Percentiles rank a stretch among this genome's conserved stretches.
Conservation (phyloP, 23 red algal genomes). For the Gracilaria domingensis region DNA sequence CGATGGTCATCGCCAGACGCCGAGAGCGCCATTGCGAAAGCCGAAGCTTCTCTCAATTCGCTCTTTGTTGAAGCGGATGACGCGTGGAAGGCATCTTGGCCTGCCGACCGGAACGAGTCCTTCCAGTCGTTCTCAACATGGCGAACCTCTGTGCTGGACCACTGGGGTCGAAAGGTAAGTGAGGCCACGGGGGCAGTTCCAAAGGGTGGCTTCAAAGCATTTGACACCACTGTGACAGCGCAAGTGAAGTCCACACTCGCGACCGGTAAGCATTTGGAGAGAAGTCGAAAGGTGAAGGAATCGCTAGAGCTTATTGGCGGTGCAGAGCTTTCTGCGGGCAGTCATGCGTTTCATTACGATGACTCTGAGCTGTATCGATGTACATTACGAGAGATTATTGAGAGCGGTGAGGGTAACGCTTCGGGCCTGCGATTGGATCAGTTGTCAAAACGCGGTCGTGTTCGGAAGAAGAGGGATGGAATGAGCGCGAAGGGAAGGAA, state of each 20-base stretch:
- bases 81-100: constrained; percentile 1
- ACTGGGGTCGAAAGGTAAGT: constrained; percentile 42
- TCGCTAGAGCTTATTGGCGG: constrained; percentile 23
- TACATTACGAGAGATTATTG: constrained; percentile 71
- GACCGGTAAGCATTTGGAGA: constrained; percentile 48
- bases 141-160: constrained; percentile 41
- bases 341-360: constrained; percentile 56
- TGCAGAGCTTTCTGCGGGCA: background rate
- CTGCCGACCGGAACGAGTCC: background rate
- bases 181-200: constrained; percentile 37
- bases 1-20: constrained; percentile 3
- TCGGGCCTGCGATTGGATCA: constrained; percentile 36
- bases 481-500: constrained; percentile 52
- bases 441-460: constrained; percentile 25
- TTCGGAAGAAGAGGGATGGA: constrained; percentile 54
- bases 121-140: constrained; percentile 28
- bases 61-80: background rate
- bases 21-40: constrained; percentile 1
- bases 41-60: background rate
- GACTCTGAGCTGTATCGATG: constrained; percentile 73
- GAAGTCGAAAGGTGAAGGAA: constrained; percentile 15
- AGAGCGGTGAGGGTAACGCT: constrained; percentile 38
- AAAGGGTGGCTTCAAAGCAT: constrained; percentile 47
- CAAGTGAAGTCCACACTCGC: constrained; percentile 42
- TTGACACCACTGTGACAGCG: constrained; percentile 36